Conservation (phyloP, 208 protist genomes). For the Phytomonas serpens region DNA sequence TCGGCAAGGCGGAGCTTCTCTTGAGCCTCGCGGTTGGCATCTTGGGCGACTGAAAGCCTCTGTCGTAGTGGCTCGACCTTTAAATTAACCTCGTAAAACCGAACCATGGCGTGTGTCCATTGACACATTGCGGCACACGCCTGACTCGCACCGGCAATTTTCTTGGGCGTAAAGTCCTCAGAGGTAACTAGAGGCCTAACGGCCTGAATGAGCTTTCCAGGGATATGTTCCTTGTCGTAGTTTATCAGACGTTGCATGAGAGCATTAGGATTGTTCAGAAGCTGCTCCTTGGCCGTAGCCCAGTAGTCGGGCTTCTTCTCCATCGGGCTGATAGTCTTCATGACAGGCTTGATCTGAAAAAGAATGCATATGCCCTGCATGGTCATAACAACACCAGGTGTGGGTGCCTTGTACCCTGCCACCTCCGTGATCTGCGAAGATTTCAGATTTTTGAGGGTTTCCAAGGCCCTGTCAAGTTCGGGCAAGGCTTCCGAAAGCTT, state of each 20-base stretch:
- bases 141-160: slow-evolving; percentile 92
- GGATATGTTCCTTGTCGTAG: slow-evolving; percentile 96
- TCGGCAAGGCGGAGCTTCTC: slow-evolving; percentile 87
- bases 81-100: slow-evolving; percentile 95
- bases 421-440: slow-evolving; percentile 96
- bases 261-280: slow-evolving; percentile 86
- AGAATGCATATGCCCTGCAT: slow-evolving; percentile 98
- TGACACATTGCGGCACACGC: slow-evolving; percentile 97
- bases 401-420: slow-evolving; percentile 93
- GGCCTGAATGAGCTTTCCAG: slow-evolving; percentile 91
- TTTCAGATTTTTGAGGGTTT: slow-evolving; percentile 95
- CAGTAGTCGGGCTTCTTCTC: slow-evolving; percentile 96
- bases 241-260: slow-evolving; percentile 92
- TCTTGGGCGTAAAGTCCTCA: slow-evolving; percentile 93
- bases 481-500: slow-evolving; percentile 96
- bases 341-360: slow-evolving; percentile 94
- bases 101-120: slow-evolving; percentile 97
- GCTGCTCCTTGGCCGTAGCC: slow-evolving; percentile 89
- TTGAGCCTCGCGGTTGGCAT: slow-evolving; percentile 88
- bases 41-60: slow-evolving; percentile 84
- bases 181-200: slow-evolving; percentile 91
- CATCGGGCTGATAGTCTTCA: slow-evolving; percentile 93
- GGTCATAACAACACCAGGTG: slow-evolving; percentile 94
- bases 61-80: slow-evolving; percentile 92
- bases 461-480: slow-evolving; percentile 93